Conservation (phyloP, 257 asterid genomes). For the Osmanthus fragrans region DNA sequence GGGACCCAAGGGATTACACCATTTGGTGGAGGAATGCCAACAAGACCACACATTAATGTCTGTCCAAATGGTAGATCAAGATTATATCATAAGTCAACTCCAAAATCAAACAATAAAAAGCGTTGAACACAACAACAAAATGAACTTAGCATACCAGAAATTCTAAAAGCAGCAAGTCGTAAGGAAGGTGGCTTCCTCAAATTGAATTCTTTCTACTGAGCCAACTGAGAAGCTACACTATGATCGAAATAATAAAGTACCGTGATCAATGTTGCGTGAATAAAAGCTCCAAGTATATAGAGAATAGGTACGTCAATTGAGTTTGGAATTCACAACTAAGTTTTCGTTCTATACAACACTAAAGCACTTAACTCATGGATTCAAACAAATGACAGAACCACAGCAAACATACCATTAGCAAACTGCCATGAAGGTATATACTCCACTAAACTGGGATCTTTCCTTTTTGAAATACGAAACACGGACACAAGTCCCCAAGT, state of each 20-base stretch:
- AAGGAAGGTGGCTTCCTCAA: slow-evolving; percentile 81
- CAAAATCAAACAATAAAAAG: background rate
- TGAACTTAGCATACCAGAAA: slow-evolving; percentile 54
- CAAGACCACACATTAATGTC: slow-evolving; percentile 82
- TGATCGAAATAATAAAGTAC: slow-evolving; percentile 91
- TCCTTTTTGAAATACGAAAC: slow-evolving; percentile 71
- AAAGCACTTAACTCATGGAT: background rate
- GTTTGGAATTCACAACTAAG: slow-evolving; percentile 11
- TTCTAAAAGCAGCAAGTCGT: slow-evolving; percentile 71
- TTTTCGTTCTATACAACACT: background rate
- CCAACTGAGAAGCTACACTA: slow-evolving; percentile 87
- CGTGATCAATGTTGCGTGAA: slow-evolving; percentile 87
- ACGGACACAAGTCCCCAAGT: slow-evolving; percentile 84
- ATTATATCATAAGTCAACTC: background rate
- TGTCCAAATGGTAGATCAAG: slow-evolving; percentile 21
- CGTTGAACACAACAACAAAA: background rate
- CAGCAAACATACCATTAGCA: slow-evolving; percentile 84
- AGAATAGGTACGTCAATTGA: slow-evolving; percentile 50
- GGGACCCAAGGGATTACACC: slow-evolving; percentile 93
- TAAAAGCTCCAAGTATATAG: slow-evolving; percentile 75
- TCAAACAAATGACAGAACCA: slow-evolving; percentile 69
- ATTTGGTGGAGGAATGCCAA: slow-evolving; percentile 88
- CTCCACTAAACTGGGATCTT: slow-evolving; percentile 39
- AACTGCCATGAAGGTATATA: slow-evolving; percentile 81
- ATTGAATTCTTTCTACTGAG: slow-evolving; percentile 86